Evolutionary conservation across 2,329 filamentous ascomycete genomes (phyloP).

Genomic region (Akanthomyces lecanii): DNA sequence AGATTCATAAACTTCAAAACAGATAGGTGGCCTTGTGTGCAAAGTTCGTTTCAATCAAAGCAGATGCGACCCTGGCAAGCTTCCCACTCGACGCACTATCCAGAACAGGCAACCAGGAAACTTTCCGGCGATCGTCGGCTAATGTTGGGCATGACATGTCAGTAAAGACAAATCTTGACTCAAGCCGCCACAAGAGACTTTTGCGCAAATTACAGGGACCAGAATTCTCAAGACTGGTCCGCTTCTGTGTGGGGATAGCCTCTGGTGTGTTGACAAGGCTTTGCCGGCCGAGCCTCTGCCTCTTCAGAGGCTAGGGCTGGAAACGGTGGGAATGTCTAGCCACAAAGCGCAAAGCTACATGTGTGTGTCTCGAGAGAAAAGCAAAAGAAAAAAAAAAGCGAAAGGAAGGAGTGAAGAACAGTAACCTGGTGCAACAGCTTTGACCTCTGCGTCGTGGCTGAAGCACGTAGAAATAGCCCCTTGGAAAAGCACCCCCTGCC

Average conservation of each 20-base stretch:
- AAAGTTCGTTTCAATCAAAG: too few relatives aligned
- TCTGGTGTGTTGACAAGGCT: background rate
- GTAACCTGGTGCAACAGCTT: background rate
- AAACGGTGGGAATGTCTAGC: too few relatives aligned
- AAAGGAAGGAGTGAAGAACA: too few relatives aligned
- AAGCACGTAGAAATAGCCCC: background rate
- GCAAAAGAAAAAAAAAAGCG: background rate
- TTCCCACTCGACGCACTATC: background rate
- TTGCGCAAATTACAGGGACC: constrained; percentile 9
- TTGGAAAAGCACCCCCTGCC: background rate
- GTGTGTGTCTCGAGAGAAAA: background rate
- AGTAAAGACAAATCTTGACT: background rate
- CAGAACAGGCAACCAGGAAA: too few relatives aligned
- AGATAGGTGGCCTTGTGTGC: background rate
- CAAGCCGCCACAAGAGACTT: background rate
- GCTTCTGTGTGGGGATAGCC: background rate
- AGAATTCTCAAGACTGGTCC: background rate
- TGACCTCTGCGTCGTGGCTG: background rate
- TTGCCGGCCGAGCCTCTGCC: background rate
- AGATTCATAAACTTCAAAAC: too few relatives aligned
- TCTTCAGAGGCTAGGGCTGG: background rate
- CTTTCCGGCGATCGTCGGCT: background rate
- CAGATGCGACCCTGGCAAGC: background rate
- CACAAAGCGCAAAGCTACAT: too few relatives aligned
- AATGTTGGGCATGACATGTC: background rate